Base-by-base conservation (phyloP, 371 early-diverging fungal species). In the Lichtheimia corymbifera region DNA sequence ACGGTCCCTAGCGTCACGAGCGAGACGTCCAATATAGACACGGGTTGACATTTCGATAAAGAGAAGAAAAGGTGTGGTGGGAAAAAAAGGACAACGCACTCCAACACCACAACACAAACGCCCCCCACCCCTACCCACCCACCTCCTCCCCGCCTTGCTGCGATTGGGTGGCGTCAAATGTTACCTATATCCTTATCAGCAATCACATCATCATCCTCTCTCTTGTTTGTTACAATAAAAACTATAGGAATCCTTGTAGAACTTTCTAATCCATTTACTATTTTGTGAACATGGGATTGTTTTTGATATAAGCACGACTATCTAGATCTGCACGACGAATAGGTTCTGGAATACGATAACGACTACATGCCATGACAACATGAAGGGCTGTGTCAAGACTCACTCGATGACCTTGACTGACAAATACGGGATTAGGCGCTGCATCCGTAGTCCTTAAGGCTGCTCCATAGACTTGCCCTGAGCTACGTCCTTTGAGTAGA, bases 261-360 rank as follows among this genome's bases (percentile, higher is more conserved):
- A 22, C 2, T 22, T 22, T 22, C 22, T 22, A 22, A 22, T 22
- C 22, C 22, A 22, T 22, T 22, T 22, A 22, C 28, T 28, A 35
- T 35, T 35, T 6, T 2, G 35, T 35, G 35, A 35, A 35, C 11
- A 35, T 9, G 35, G 35, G 35, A 35, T 35, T 47, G 11, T 47
- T 35, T 28, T 35, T 35, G 52, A 86, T 77, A 61, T 74, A 80
- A 41, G 68, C 63, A 24, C 86, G 65, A 30, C 83, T 81, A 50
- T 72, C 74, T 55, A 79, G 66, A 73, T 97, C 97, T 20, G 97
- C 97, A 30, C 83, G 77, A 9, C 97, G 83, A 52, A 96, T 91
- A 5, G 97, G 97, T 64, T 97, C 97, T 0, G 95, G 95, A 7
- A 95, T 82, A 4, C 95, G 77, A 71, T 75, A 88, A n/a, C 67